phyloP scores from a whole-genome alignment of 768 basidiomycete species.

The Pholiota molesta region DNA sequence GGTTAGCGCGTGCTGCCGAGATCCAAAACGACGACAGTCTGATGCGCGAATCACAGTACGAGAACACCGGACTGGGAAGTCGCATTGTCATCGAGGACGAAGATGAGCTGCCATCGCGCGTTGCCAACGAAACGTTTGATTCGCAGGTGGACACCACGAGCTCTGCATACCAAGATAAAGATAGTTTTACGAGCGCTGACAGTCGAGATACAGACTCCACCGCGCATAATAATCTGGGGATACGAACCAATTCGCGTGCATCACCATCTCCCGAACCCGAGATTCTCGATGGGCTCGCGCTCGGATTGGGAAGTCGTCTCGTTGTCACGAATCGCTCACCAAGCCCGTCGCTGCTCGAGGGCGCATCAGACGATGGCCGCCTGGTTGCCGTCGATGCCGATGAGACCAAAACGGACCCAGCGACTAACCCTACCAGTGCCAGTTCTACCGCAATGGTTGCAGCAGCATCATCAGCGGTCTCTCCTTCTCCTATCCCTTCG shows the following conservation, averaged over 20 bases:
- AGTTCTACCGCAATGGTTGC: too few relatives aligned
- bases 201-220: background rate
- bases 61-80: slow-evolving; percentile 24
- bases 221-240: background rate
- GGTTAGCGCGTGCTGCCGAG: background rate
- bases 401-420: too few relatives aligned
- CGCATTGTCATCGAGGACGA: slow-evolving; percentile 51
- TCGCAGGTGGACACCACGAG: background rate
- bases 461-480: background rate
- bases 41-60: background rate
- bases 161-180: background rate
- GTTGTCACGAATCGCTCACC: slow-evolving; percentile 30
- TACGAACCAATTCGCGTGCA: background rate
- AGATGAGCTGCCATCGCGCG: slow-evolving; percentile 37
- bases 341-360: slow-evolving; percentile 20
- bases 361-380: slow-evolving; percentile 4
- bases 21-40: background rate
- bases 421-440: too few relatives aligned
- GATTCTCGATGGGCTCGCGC: slow-evolving; percentile 8
- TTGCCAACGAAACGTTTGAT: slow-evolving; percentile 18
- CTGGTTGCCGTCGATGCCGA: background rate
- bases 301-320: slow-evolving; percentile 4
- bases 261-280: slow-evolving; percentile 29
- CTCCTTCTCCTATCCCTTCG: slow-evolving; percentile 18
- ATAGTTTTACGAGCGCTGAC: background rate